phyloP scores from a whole-genome alignment of 495 filamentous ascomycete species.

The Penicillium chermesinum region DNA sequence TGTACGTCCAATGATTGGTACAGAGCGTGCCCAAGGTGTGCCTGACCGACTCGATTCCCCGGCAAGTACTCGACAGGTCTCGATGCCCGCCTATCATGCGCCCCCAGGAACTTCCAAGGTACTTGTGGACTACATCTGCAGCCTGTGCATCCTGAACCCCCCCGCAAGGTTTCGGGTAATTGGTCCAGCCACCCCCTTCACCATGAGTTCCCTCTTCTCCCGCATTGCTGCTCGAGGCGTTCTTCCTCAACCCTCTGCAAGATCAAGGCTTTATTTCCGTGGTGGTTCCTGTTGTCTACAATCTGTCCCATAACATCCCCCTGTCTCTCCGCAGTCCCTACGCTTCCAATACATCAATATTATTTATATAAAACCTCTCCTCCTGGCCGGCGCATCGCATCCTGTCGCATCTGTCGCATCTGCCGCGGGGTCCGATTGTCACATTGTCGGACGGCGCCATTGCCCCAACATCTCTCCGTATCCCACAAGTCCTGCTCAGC shows the following conservation, averaged over 20 bases:
- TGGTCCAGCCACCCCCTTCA: constrained; percentile 27
- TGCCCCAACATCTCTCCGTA: constrained; percentile 4
- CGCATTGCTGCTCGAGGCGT: constrained; percentile 18
- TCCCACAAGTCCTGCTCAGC: not conserved
- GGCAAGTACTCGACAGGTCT: not conserved
- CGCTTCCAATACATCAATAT: constrained; percentile 4
- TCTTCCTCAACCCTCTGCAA: not conserved
- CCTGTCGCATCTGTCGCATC: constrained; percentile 18
- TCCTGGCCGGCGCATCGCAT: constrained; percentile 13
- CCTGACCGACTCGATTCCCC: not conserved
- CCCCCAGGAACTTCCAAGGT: not conserved
- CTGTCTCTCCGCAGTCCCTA: not conserved
- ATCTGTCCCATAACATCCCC: constrained; percentile 2
- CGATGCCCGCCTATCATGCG: not conserved
- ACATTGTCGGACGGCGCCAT: not conserved
- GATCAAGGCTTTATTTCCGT: not conserved
- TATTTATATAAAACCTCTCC: not conserved
- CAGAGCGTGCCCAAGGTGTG: not conserved
- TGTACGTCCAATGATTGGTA: not conserved
- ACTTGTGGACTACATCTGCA: constrained; percentile 2
- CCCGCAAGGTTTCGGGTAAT: constrained; percentile 18
- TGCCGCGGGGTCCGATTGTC: constrained; percentile 18
- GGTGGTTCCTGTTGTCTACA: not conserved
- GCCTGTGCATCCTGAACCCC: not conserved
- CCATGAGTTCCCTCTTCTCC: constrained; percentile 19